Evolutionary conservation across 352 stramenopile species (phyloP).

Genomic region (Globisporangium apiculatum): DNA sequence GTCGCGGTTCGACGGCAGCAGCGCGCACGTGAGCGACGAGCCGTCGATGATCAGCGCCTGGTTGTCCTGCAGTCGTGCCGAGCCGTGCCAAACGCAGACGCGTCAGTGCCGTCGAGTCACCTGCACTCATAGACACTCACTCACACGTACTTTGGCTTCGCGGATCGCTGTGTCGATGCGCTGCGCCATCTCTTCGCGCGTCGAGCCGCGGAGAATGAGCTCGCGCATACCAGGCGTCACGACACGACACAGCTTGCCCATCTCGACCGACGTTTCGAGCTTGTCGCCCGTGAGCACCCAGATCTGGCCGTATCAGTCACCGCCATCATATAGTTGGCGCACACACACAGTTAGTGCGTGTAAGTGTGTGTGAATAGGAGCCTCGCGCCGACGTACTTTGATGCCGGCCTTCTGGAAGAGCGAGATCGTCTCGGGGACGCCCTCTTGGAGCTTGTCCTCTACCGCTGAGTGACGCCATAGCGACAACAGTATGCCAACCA

Average conservation of each 20-base stretch:
- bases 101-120: too few species aligned
- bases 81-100: too few species aligned
- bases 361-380: neutral
- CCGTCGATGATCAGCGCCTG: constrained; percentile 69
- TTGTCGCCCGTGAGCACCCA: constrained; percentile 97
- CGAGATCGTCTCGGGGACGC: constrained; percentile 91
- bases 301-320: constrained; percentile 33
- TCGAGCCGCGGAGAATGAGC: constrained; percentile 41
- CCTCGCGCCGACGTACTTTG: constrained; percentile 75
- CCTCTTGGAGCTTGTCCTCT: constrained; percentile 97
- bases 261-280: constrained; percentile 98
- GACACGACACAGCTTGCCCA: constrained; percentile 90
- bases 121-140: neutral
- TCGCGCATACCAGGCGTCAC: constrained; percentile 82
- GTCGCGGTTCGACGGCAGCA: constrained; percentile 44
- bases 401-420: constrained; percentile 90
- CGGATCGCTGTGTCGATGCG: constrained; percentile 40
- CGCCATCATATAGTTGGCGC: neutral
- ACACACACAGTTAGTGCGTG: too few species aligned
- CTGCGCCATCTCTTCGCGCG: constrained; percentile 39
- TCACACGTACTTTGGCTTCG: constrained; percentile 25
- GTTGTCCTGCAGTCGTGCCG: constrained; percentile 27
- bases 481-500: too few species aligned
- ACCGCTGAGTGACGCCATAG: constrained; percentile 56
- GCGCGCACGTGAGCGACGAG: constrained; percentile 44